Base-by-base conservation (phyloP, 31 red algal genomes). In the Odonthalia washingtoniensis region DNA sequence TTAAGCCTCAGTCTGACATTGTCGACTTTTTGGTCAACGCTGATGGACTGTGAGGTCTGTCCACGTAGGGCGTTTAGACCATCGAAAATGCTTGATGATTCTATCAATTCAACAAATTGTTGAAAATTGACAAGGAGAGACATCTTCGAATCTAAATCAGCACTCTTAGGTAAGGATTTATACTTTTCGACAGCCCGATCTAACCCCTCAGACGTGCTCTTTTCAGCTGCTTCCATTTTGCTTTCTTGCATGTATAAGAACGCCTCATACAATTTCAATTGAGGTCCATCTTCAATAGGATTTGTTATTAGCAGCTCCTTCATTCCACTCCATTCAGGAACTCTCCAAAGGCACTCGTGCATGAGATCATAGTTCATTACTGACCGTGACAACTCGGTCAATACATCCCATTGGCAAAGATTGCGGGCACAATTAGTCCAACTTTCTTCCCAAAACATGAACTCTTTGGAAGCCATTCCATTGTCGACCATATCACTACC, bases 101-200 rank as follows among this genome's bases (percentile, higher is more conserved):
- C 98, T 63, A 95, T 87, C n/a, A 99, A 65, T 87, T 99, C 98
- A 30, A 99, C 95, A 30, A 99, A 83, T 75, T 95, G 91, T 76
- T 99, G 95, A 75, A 95, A 95, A 28, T 95, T 86, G 24, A 91
- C 85, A 39, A 97, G 67, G 67, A 83, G 77, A 14, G 90, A 76
- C 9, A 33, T 61, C 1, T 66, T 61, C 16, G 92, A 80, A 49
- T 87, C 77, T 18, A 95, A 65, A 66, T 95, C 93, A 14, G 75
- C 78, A 53, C 65, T 82, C 41, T 86, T 76, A 5, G 98, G 95
- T 18, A 99, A 80, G 33, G 91, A 62, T 32, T 83, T 67, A 69
- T 82, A 94, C 24, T 69, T 78, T 78, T 95, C 86, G 4, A 99
- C 30, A 32, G 94, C 84, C 5, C 70, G 73, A 40, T 95, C 64